These are phyloP conservation scores for Mycena venus DNA, from an alignment of 768 basidiomycete genomes.

Conservation along the genomic window DNA sequence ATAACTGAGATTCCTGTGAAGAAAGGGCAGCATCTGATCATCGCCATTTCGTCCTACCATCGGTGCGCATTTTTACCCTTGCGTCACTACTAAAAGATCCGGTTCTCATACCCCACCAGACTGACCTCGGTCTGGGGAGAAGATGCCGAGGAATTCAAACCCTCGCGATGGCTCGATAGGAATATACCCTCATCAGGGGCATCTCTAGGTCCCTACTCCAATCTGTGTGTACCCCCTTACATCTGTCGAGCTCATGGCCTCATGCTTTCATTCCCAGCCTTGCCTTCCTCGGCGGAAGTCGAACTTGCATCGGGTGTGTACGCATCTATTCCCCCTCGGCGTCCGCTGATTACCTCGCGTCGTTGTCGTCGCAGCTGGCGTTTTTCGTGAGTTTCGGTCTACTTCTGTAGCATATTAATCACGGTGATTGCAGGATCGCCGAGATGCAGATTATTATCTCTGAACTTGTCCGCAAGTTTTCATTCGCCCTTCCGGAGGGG, in stretches of 20 bases:
- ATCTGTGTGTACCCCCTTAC: slow-evolving; percentile 19
- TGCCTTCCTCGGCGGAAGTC: slow-evolving; percentile 30
- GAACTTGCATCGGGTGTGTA: slow-evolving; percentile 30
- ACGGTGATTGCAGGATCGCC: slow-evolving; percentile 3
- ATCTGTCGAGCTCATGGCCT: background rate
- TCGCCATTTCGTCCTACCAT: slow-evolving; percentile 56
- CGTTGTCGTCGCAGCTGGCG: slow-evolving; percentile 8
- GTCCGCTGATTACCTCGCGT: background rate
- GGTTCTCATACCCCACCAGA: background rate
- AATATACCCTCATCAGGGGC: slow-evolving; percentile 10
- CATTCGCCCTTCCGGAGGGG: slow-evolving; percentile 15
- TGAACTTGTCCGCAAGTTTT: slow-evolving; percentile 29
- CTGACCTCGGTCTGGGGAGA: slow-evolving; percentile 30
- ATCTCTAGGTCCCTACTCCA: slow-evolving; percentile 28
- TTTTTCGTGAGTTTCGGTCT: slow-evolving; percentile 21
- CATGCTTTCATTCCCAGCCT: background rate
- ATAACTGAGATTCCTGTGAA: slow-evolving; percentile 63
- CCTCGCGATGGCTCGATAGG: slow-evolving; percentile 27
- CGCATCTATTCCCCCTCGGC: background rate
- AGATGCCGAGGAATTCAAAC: slow-evolving; percentile 29
- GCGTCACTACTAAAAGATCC: slow-evolving; percentile 30
- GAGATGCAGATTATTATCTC: slow-evolving; percentile 33
- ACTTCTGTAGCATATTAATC: background rate
- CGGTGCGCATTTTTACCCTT: slow-evolving; percentile 49
- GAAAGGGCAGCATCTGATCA: slow-evolving; percentile 61